Evolutionary conservation across 768 basidiomycete species (phyloP), one percentile per base, ranked within the genome.

Genomic region (Trametes cingulata): DNA sequence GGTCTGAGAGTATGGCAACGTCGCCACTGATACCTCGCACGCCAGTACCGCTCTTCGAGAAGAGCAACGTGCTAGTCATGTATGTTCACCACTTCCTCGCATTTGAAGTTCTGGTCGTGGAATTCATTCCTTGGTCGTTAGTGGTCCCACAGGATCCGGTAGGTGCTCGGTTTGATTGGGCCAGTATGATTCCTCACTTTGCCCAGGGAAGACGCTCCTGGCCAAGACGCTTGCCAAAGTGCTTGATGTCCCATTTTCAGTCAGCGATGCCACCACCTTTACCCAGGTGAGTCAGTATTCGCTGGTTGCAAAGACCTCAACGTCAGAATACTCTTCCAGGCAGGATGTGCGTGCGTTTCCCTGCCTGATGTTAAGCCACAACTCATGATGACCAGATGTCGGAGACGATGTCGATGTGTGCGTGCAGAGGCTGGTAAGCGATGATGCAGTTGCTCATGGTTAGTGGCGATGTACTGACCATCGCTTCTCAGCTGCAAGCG

Each of bases 331-430:
- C 33, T 50, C 20, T 12, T n/a, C 8, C 46, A 91, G 87, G 88
- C 88, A 10, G 88, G 88, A 73, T 90, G 89, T 90, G 47, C 72
- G 86, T 79, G 49, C n/a, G 1, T 2, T 20, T 15, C 13, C 19
- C 4, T 45, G 13, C 19, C 0, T n/a, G n/a, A n/a, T n/a, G n/a
- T n/a, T n/a, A n/a, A n/a, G 41, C 12, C 10, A 13, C 13, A 14
- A n/a, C 35, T 42, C 12, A 49, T 37, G 17, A 20, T 6, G 13
- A 13, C 7, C 52, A 94, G 91, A 97, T 75, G 93, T 98, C 46
- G 95, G 95, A 64, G 96, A 97, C 69, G 96, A 98, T 69, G 95
- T 97, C 8, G 96, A 98, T 62, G 89, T 89, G 79, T 88, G 91
- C 43, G 84, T 98, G 24, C 87, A 93, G 59, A 82, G 96, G 59